phyloP scores from a whole-genome alignment of 805 yeast genomes.

The Metschnikowia cerradonensis region DNA sequence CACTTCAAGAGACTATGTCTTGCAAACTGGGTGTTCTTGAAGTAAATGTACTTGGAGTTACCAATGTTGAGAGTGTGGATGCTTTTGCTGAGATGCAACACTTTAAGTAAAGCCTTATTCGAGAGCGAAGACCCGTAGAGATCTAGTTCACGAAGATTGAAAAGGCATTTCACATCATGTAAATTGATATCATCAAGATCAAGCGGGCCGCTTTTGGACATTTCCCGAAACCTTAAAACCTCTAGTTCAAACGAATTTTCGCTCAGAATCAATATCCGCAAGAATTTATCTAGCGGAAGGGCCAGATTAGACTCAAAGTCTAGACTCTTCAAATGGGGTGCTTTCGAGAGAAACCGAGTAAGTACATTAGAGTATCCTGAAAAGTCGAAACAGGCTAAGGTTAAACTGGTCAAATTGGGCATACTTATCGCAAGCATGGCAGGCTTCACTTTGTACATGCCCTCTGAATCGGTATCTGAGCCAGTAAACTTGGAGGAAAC shows the following conservation, averaged over 20 bases:
- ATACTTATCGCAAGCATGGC: not conserved
- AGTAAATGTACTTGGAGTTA: conserved; percentile 9
- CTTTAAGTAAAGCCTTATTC: conserved; percentile 11
- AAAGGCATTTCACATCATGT: conserved; percentile 23
- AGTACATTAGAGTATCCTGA: conserved; percentile 16
- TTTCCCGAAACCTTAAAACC: conserved; percentile 31
- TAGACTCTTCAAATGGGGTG: conserved; percentile 18
- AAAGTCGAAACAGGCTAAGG: conserved; percentile 31
- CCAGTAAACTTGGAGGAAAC: not conserved
- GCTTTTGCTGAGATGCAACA: conserved; percentile 9
- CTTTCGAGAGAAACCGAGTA: conserved; percentile 24
- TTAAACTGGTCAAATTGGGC: not conserved
- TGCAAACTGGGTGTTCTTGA: conserved; percentile 13
- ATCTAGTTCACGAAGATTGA: conserved; percentile 26
- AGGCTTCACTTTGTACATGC: conserved; percentile 1
- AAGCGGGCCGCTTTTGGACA: conserved; percentile 16
- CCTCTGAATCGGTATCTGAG: not conserved
- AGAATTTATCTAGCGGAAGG: conserved; percentile 24
- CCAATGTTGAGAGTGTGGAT: conserved; percentile 14
- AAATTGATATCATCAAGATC: conserved; percentile 25
- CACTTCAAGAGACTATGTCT: conserved; percentile 10
- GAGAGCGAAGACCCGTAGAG: conserved; percentile 17
- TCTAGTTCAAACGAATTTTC: conserved; percentile 24
- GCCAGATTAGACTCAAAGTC: conserved; percentile 33
- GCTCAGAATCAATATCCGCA: conserved; percentile 27